Base-by-base conservation (phyloP, 2,329 filamentous ascomycete genomes). In the Fusarium falciforme region DNA sequence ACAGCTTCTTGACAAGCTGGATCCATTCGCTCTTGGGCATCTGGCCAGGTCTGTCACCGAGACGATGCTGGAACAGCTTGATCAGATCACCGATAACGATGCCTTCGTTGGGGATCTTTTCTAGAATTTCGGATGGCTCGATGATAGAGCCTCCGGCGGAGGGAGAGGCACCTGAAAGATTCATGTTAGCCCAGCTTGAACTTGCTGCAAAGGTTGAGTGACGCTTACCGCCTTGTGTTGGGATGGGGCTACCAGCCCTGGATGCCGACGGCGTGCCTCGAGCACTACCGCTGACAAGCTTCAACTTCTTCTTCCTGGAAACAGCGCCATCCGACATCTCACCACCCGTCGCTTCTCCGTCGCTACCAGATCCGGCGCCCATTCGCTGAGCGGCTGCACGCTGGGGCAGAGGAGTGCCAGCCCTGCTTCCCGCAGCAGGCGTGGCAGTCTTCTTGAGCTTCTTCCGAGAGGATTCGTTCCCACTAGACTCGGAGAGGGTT, bases 401-500 rank as follows among this genome's bases (percentile, higher is more conserved):
- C 33, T 82, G 79, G 2, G 88, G 85, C 52, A 89, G 78, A 20
- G 90, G 90, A 10, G 90, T 92, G 14, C 84, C 85, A 20, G 88
- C 85, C 22, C 89, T 88, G 68, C 89, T 91, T 62, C 85, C 85
- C 3, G 86, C 81, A 16, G 87, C 87, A 17, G 85, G 79, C 4
- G 80, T 82, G 2, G 83, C 83, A 71, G 90, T 88, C 80, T 93
- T 93, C 84, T 92, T 93, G 80, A 93, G 90, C 80, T 89, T 90
- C 85, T 94, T 94, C 84, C 96, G 92, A 27, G 92, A 90, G 1
- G 94, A 96, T 81, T 98, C 96, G 76, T 95, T 97, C 62, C 94
- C 96, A 80, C 94, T 97, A 11, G 94, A 94, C 80, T 98, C 96
- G 2, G 95, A 98, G 35, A 93, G 88, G 73, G 95, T 93, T 4